Percentiles rank a stretch among this genome's conserved stretches.
Conservation (phyloP, 1,284 basidiomycete species). For the Cerrena zonata region DNA sequence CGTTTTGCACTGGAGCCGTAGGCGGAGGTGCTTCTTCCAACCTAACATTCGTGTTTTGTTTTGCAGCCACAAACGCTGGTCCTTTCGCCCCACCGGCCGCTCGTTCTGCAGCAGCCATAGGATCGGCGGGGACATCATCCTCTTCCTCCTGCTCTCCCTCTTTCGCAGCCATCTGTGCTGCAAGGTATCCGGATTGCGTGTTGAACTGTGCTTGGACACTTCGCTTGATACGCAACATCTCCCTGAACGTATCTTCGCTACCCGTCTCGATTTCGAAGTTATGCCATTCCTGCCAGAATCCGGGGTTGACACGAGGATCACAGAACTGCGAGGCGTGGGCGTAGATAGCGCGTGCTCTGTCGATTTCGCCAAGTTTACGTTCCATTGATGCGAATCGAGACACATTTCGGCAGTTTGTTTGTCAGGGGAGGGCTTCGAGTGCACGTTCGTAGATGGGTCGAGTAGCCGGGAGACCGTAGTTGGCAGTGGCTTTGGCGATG, state of each 20-base stretch:
- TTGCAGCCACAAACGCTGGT: conserved; percentile 34
- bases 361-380: conserved; percentile 97
- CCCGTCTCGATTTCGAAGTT: conserved; percentile 96
- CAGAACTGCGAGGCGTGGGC: conserved; percentile 98
- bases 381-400: conserved; percentile 93
- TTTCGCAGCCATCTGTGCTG: conserved; percentile 74
- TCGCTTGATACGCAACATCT: conserved; percentile 97
- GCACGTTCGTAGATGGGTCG: conserved; percentile 95
- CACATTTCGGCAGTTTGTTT: conserved; percentile 97
- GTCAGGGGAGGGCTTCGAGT: conserved; percentile 89
- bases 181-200: conserved; percentile 86
- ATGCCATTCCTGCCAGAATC: conserved; percentile 98
- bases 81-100: conserved; percentile 29
- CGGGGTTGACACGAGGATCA: conserved; percentile 83
- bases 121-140: conserved; percentile 53
- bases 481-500: conserved; percentile 93
- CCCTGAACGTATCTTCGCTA: conserved; percentile 96
- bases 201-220: conserved; percentile 98
- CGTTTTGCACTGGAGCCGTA: conserved; percentile 33
- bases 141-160: conserved; percentile 52
- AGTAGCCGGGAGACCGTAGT: conserved; percentile 94
- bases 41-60: conserved; percentile 21
- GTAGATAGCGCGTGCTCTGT: conserved; percentile 92
- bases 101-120: conserved; percentile 65
- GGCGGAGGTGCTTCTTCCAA: conserved; percentile 17